A percentile compares a stretch with the other conserved stretches of the same genome.
These are phyloP conservation scores for Fusarium solani-melongenae DNA, from an alignment of 2,329 filamentous ascomycete species.

Conservation along the genomic window DNA sequence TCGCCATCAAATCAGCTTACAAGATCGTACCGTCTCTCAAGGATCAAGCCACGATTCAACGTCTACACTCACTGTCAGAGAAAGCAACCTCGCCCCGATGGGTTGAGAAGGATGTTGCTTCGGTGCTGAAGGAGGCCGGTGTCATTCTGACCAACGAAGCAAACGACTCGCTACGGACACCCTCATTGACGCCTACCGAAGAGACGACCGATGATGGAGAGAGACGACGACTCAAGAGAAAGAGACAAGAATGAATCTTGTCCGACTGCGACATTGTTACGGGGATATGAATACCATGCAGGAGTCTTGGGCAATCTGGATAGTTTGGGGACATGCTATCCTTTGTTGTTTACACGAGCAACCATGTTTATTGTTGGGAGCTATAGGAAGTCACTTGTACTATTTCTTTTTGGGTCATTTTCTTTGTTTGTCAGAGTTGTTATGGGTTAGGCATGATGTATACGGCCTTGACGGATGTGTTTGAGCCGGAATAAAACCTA, in stretches of 20 bases:
- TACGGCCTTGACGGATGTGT: neutral
- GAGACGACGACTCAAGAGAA: neutral
- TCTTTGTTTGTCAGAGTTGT: neutral
- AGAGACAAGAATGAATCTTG: neutral
- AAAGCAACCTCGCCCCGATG: neutral
- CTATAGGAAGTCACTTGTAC: neutral
- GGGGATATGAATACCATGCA: neutral
- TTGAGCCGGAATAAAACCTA: neutral
- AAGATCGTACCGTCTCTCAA: neutral
- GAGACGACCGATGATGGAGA: neutral
- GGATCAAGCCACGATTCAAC: neutral
- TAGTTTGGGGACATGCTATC: neutral
- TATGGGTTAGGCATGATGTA: neutral
- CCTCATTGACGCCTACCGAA: neutral
- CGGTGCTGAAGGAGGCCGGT: neutral
- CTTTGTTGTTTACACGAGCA: neutral
- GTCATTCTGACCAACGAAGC: neutral
- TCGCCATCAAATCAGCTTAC: conserved; percentile 18
- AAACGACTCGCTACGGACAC: neutral
- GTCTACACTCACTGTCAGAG: neutral
- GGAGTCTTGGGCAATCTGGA: neutral
- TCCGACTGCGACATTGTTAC: neutral
- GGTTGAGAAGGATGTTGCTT: conserved; percentile 4
- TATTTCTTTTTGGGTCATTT: neutral
- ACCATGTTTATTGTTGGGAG: neutral